These are phyloP conservation scores for Terfezia boudieri DNA, from an alignment of 495 filamentous ascomycete genomes.

Conservation along the genomic window DNA sequence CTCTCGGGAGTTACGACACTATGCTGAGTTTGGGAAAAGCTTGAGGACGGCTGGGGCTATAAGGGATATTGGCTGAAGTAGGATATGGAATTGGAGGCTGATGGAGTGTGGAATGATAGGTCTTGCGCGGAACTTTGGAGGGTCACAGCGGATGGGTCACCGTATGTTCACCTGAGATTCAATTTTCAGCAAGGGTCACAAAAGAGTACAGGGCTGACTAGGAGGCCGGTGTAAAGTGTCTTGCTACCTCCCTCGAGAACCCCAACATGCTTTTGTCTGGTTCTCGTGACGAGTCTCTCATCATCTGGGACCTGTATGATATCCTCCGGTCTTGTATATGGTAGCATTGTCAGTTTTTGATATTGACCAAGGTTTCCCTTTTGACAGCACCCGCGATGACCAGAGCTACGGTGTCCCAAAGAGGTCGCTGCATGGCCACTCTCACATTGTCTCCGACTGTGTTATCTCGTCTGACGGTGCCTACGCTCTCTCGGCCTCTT, in stretches of 20 bases:
- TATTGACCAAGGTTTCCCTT: background rate
- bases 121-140: slow-evolving; percentile 20
- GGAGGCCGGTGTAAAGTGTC: slow-evolving; percentile 22
- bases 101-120: background rate
- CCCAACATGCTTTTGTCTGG: slow-evolving; percentile 99
- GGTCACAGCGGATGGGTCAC: slow-evolving; percentile 46
- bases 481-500: slow-evolving; percentile 95
- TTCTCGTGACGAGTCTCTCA: slow-evolving; percentile 92
- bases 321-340: background rate
- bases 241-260: slow-evolving; percentile 98
- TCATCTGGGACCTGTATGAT: slow-evolving; percentile 84
- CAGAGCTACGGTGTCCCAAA: slow-evolving; percentile 80
- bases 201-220: background rate
- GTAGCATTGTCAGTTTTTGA: background rate
- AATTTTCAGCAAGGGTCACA: background rate
- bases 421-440: slow-evolving; percentile 93
- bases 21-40: background rate
- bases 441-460: slow-evolving; percentile 99
- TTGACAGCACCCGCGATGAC: slow-evolving; percentile 65
- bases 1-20: background rate
- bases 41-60: background rate
- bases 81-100: slow-evolving; percentile 11
- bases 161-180: slow-evolving; percentile 10
- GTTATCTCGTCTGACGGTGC: slow-evolving; percentile 99
- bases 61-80: slow-evolving; percentile 4